A percentile compares a stretch with the other conserved stretches of the same genome.
Conservation (phyloP, 1,139 yeast species). For the Ashbya aceris region DNA sequence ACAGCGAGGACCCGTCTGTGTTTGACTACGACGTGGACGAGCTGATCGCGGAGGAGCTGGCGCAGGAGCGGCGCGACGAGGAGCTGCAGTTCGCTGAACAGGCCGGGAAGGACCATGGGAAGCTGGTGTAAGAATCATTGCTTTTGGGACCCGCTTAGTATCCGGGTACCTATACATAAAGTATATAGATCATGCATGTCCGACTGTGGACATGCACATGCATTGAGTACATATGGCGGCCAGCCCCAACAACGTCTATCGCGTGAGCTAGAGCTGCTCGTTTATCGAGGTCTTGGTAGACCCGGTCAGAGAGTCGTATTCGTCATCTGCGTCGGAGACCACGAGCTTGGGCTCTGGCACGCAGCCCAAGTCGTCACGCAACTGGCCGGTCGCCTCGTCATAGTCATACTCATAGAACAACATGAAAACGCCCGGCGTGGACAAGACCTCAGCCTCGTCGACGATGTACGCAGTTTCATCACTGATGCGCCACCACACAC, state of each 20-base stretch:
- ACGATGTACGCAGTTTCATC: conserved; percentile 82
- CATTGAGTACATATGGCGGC: no score
- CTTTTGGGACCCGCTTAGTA: no score
- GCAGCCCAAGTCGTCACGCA: conserved; percentile 24
- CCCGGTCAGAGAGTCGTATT: conserved; percentile 5
- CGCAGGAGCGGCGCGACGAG: conserved; percentile 18
- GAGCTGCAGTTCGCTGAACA: conserved; percentile 14
- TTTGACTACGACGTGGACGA: conserved; percentile 30
- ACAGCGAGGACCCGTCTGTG: conserved; percentile 24
- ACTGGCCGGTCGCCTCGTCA: conserved; percentile 30
- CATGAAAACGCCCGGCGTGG: conserved; percentile 86
- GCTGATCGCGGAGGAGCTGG: conserved; percentile 25
- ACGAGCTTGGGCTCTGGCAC: conserved; percentile 16
- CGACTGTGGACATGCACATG: no score
- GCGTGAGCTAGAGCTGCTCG: neutral
- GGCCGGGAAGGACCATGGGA: conserved; percentile 16
- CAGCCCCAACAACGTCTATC: neutral
- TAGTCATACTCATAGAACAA: conserved; percentile 66
- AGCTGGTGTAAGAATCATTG: conserved; percentile 5
- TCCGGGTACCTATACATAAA: no score
- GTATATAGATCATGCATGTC: no score
- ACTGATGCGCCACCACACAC: conserved; percentile 90
- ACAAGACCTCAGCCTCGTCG: conserved; percentile 67
- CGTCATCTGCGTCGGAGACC: conserved; percentile 12
- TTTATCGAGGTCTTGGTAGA: conserved; percentile 1